Base-by-base conservation (phyloP, 2,329 filamentous ascomycete genomes). In the Alternaria triticina region DNA sequence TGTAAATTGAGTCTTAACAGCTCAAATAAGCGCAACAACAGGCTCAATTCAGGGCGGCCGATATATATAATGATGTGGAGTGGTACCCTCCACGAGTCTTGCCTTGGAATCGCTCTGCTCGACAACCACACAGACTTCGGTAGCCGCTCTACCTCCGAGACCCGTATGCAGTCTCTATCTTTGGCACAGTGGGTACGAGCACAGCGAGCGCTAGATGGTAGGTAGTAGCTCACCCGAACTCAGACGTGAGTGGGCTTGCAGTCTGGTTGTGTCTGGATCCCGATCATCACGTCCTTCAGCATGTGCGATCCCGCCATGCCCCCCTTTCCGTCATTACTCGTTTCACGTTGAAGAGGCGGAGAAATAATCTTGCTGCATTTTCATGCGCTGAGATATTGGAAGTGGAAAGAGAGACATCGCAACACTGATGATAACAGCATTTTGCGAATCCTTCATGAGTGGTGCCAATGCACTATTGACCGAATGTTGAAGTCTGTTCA, bases 21-120 rank as follows among this genome's bases (percentile, higher is more conserved):
- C 57, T 49, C 50, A 22, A 56, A 40, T 23, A 6, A 30, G 51
- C 57, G 54, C 50, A 59, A 13, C 40, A 54, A 17, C 28, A 9
- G 12, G 12, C 20, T 47, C 5, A 27, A 30, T 30, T 33, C n/a
- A 17, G 1, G 1, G 9, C 1, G 46, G 20, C 13, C 20, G 6
- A 2, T 17, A 23, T 20, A 13, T 36, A 43, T 55, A 40, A 43
- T 33, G 27, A 11, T 22, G 4, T 15, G 4, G 6, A 36, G 9
- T 2, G 5, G 1, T 3, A 2, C 25, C 11, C 0, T 10, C 2
- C 2, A 1, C 8, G n/a, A 8, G 11, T 15, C 2, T 30, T 17
- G 15, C n/a, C 6, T 28, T 49, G n/a, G 5, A 6, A 30, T n/a
- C 2, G 33, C 9, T 40, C 43, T 12, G 3, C 13, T 30, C 13